Percentiles rank a stretch among this genome's conserved stretches.
These are phyloP conservation scores for Suillus occidentalis DNA, from an alignment of 768 basidiomycete species.

Conservation along the genomic window DNA sequence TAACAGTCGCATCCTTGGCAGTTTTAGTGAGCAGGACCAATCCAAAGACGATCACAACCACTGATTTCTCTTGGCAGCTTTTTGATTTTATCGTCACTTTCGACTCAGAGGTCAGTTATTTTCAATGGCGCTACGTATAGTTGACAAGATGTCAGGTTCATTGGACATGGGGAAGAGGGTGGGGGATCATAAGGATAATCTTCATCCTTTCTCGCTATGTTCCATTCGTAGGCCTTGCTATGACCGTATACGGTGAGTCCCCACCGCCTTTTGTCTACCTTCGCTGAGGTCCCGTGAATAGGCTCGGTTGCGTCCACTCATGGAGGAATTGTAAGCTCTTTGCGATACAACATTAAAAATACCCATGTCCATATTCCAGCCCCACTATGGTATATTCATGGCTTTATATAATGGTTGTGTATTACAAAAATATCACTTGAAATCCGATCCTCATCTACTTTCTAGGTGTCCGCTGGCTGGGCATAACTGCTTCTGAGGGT, in stretches of 20 bases:
- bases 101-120: constrained; percentile 4
- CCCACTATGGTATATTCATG: neutral
- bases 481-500: constrained; percentile 1
- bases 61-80: neutral
- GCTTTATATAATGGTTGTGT: neutral
- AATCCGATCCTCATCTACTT: neutral
- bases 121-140: neutral
- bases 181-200: neutral
- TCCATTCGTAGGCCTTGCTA: neutral
- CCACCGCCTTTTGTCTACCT: neutral
- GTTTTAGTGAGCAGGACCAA: neutral
- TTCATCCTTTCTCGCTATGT: constrained; percentile 2
- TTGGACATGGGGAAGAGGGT: constrained; percentile 6
- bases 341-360: neutral
- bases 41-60: neutral
- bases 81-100: constrained; percentile 9
- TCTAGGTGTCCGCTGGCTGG: neutral
- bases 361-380: neutral
- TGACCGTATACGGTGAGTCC: constrained; percentile 3
- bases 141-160: constrained; percentile 3
- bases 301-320: neutral
- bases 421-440: neutral
- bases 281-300: neutral
- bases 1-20: neutral
- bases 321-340: constrained; percentile 1